phyloP scores from a whole-genome alignment of 2,329 filamentous ascomycete species.

The Fusarium solani-melongenae region DNA sequence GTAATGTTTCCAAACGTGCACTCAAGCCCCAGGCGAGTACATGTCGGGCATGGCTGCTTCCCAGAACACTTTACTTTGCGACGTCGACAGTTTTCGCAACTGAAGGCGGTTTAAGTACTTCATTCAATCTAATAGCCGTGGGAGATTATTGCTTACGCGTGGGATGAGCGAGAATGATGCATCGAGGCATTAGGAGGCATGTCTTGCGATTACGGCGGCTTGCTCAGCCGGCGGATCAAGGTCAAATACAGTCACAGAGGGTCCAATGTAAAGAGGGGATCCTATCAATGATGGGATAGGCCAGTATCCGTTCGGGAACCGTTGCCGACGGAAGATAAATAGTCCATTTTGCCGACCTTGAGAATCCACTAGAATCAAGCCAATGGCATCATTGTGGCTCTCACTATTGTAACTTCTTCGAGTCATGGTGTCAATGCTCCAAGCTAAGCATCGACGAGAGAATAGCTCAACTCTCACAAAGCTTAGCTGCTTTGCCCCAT shows the following conservation, averaged over 20 bases:
- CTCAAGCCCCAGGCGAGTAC: slow-evolving; percentile 35
- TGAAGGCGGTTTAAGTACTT: not conserved
- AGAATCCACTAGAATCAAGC: not conserved
- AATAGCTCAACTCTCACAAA: not conserved
- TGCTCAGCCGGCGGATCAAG: not conserved
- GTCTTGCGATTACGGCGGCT: not conserved
- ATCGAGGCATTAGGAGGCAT: not conserved
- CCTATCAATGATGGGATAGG: not conserved
- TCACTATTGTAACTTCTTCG: not conserved
- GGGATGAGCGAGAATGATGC: not conserved
- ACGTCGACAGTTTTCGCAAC: slow-evolving; percentile 39
- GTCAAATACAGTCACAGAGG: not conserved
- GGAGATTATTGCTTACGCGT: not conserved
- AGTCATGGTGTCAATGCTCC: not conserved
- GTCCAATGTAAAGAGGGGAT: not conserved
- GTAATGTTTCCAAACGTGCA: slow-evolving; percentile 38
- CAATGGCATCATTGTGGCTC: not conserved
- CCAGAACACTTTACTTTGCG: slow-evolving; percentile 47
- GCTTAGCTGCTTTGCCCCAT: too few species aligned
- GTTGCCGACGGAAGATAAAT: slow-evolving; percentile 5
- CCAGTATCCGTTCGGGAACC: not conserved
- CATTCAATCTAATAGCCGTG: not conserved
- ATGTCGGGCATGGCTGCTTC: slow-evolving; percentile 40
- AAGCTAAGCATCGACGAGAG: not conserved
- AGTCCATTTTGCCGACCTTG: not conserved